Evolutionary conservation across 78 protist genomes (phyloP), one percentile per base, ranked within the genome.

Genomic region (Bodo saltans): DNA sequence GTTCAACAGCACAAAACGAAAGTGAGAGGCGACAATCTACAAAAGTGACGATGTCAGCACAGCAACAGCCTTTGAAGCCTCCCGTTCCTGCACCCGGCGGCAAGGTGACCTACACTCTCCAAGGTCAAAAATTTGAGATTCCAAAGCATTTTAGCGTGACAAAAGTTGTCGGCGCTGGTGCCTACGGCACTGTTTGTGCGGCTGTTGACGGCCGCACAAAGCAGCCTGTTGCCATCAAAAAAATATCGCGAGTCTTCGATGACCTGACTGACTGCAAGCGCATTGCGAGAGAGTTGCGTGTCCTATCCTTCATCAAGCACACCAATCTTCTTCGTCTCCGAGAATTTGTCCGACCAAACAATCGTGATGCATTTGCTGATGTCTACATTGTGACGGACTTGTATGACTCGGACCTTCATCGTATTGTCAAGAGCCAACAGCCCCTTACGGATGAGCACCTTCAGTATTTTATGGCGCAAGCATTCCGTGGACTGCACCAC

Each of bases 371-470:
- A 28, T 85, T 85, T 35, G 11, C 17, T 4, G 87, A 85, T 74
- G 87, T 85, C 67, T 85, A 85, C 70, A 76, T 85, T 75, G 87
- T 85, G 33, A 85, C 84, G n/a, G 72, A 75, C 11, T 35, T 85
- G 52, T 78, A 78, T 98, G 99, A 97, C 83, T 95, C 98, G 11
- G 99, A 97, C 82, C 85, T 97, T 38, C 93, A 92, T 67, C 87
- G 90, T 75, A 90, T 97, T 80, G 95, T 98, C 83, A 23, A 73
- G 27, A 90, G 97, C 30, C 70, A 85, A 29, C 98, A 98, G 84
- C 41, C 78, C n/a, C 90, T 98, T 8, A 53, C 94, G 32, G 97
- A 94, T 69, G 97, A 95, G 37, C 99, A 98, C 84, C 67, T 79
- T 42, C 97, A 83, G 33, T 88, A 88, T 30, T 87, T 88, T 25